phyloP scores from a whole-genome alignment of 2,329 filamentous ascomycete genomes.

The Fusarium devonianum region DNA sequence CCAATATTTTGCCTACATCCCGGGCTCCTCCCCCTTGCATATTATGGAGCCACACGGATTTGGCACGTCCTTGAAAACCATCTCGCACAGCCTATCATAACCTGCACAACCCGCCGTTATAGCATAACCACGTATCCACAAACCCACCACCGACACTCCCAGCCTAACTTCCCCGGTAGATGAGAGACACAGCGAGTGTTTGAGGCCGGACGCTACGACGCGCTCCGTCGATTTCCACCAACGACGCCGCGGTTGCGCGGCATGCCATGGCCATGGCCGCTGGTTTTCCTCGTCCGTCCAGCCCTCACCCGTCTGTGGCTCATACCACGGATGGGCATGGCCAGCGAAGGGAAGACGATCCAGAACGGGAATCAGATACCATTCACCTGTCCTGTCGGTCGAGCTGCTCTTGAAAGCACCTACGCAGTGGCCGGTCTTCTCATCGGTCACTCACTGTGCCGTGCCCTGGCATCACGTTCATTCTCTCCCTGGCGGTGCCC shows the following conservation, averaged over 20 bases:
- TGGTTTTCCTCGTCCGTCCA: slow-evolving; percentile 16
- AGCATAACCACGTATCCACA: slow-evolving; percentile 12
- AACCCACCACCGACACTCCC: slow-evolving; percentile 13
- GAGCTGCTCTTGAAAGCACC: no score
- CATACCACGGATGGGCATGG: not conserved
- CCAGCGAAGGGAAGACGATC: no score
- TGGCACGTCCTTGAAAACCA: not conserved
- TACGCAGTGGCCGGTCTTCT: no score
- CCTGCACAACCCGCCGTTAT: slow-evolving; percentile 19
- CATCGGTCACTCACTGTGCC: slow-evolving; percentile 14
- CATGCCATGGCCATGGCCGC: slow-evolving; percentile 22
- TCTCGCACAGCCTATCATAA: slow-evolving; percentile 17
- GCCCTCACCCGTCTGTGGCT: slow-evolving; percentile 4
- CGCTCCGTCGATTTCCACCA: slow-evolving; percentile 24
- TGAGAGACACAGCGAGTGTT: slow-evolving; percentile 38
- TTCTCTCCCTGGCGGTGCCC: slow-evolving; percentile 30
- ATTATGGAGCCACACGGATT: not conserved
- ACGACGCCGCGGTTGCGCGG: slow-evolving; percentile 20
- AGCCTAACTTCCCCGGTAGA: slow-evolving; percentile 37
- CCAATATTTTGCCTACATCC: slow-evolving; percentile 24
- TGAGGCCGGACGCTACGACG: slow-evolving; percentile 37
- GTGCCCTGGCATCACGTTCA: slow-evolving; percentile 23
- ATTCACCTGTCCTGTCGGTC: not conserved
- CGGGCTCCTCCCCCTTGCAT: slow-evolving; percentile 16
- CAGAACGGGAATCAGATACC: not conserved